Base-by-base conservation (phyloP, 352 stramenopile species). In the Phytophthora brassicae region DNA sequence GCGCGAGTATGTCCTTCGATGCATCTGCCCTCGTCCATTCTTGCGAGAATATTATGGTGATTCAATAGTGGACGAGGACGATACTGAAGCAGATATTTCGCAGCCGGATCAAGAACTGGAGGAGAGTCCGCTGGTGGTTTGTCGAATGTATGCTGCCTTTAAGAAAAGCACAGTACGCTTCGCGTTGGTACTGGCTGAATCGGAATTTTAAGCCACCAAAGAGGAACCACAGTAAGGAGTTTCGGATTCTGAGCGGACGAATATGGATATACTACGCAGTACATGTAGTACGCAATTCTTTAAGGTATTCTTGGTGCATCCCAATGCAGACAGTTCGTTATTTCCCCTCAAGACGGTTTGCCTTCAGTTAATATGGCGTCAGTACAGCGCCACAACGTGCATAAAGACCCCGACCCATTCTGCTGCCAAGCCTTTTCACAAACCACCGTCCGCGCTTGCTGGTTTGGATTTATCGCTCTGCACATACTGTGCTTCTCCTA, bases 121-220 rank as follows among this genome's bases (percentile, higher is more conserved):
- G 14, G 74, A 84, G 26, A 90, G 75, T 33, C 86, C 81, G 0
- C 59, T 90, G 26, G 80, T 90, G 14, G 78, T 92, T 16, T 90
- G 80, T 58, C 83, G 86, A 35, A 89, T 94, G 77, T 94, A 92
- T 59, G 86, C 83, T 11, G 70, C 70, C 22, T 94, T 92, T 54
- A 77, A 79, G 50, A 88, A 84, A 56, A 77, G 86, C 35, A 92
- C 81, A 16, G 83, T 94, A 22, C 78, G 86, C 4, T 94, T 92
- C 46, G 83, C 86, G 11, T 53, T 90, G 23, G 74, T 79, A 17
- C 46, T 94, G 38, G 79, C 72, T 5, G 83, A 92, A 49, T 88
- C 86, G 4, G 86, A 94, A 50, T 94, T 94, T 36, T 93, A 68
- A 55, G 33, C 31, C 17, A n/a, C 6, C 6, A 44, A 43, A 23